These are phyloP conservation scores for Dittrichia graveolens DNA, from an alignment of 129 eudicot genomes.

Conservation along the genomic window DNA sequence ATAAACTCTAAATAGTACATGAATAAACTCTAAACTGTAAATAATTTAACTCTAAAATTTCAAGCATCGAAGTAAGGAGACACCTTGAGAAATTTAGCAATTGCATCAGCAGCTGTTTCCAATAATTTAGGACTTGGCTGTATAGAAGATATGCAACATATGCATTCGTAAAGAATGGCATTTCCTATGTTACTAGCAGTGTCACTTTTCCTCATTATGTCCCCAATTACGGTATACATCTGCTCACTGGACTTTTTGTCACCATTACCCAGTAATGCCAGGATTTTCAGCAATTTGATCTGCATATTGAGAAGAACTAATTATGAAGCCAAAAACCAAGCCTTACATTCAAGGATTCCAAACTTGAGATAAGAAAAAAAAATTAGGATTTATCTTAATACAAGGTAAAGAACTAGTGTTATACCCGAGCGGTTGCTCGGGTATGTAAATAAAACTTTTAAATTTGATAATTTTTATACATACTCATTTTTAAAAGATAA, in stretches of 20 bases:
- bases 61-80: slow-evolving; percentile 12
- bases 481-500: too few relatives aligned
- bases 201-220: slow-evolving; percentile 91
- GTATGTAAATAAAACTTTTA: too few relatives aligned
- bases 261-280: slow-evolving; percentile 83
- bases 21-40: neutral
- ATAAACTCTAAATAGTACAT: neutral
- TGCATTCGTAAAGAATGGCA: slow-evolving; percentile 92
- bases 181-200: slow-evolving; percentile 87
- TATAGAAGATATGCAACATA: slow-evolving; percentile 87
- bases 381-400: neutral
- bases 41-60: neutral
- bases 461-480: too few relatives aligned
- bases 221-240: slow-evolving; percentile 91
- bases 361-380: neutral
- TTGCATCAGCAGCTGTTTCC: slow-evolving; percentile 93
- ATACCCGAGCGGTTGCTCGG: too few relatives aligned
- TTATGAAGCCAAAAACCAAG: neutral
- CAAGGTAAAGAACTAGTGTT: neutral
- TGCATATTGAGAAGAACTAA: slow-evolving; percentile 38
- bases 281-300: slow-evolving; percentile 87
- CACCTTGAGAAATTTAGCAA: slow-evolving; percentile 89
- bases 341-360: neutral
- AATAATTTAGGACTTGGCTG: slow-evolving; percentile 78
- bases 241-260: slow-evolving; percentile 95